Percentiles rank a stretch among this genome's conserved stretches.
phyloP scores from a whole-genome alignment of 2,329 filamentous ascomycete genomes.

The Ascocoryne sarcoides region DNA sequence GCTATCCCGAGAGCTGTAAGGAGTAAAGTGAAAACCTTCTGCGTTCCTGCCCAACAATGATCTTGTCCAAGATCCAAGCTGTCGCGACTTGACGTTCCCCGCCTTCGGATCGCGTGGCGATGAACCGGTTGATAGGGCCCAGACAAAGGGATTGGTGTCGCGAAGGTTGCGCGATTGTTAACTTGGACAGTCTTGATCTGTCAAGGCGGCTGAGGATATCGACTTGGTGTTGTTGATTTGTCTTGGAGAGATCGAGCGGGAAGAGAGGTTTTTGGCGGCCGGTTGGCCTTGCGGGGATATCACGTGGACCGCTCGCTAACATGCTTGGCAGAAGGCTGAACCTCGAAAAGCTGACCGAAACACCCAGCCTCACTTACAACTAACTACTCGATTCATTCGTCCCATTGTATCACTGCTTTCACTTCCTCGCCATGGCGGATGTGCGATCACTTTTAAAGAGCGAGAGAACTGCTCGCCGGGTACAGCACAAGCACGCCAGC shows the following conservation, averaged over 20 bases:
- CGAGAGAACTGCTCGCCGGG: conserved; percentile 64
- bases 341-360: background rate
- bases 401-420: too few relatives aligned
- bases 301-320: background rate
- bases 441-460: conserved; percentile 71
- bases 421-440: conserved; percentile 53
- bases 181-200: background rate
- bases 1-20: conserved; percentile 15
- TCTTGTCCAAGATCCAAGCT: too few relatives aligned
- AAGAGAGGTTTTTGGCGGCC: background rate
- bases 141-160: background rate
- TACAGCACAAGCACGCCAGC: conserved; percentile 59
- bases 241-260: background rate
- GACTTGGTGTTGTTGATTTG: background rate
- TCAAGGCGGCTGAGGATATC: background rate
- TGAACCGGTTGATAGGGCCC: background rate
- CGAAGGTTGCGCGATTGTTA: background rate
- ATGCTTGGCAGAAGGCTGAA: background rate
- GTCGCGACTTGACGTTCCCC: background rate
- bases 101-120: background rate
- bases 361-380: too few relatives aligned
- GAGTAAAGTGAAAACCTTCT: background rate
- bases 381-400: too few relatives aligned
- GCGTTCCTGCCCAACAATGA: background rate
- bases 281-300: background rate